Base-by-base conservation (phyloP, 192 early-diverging fungal species). In the Podila verticillata region DNA sequence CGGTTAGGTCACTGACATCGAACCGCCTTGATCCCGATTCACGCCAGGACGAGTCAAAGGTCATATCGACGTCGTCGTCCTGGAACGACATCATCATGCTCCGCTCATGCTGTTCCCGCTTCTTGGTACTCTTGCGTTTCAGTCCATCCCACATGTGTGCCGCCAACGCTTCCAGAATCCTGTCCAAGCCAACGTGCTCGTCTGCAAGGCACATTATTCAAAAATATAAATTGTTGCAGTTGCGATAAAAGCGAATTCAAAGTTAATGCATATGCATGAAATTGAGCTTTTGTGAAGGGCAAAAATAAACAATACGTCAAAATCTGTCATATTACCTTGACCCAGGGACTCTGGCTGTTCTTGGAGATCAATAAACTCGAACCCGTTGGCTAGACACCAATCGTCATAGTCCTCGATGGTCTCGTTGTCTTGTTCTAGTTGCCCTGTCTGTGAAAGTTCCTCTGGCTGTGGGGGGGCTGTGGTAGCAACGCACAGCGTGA, bases 81-180 rank as follows among this genome's bases (percentile, higher is more conserved):
- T 66, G 68, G 32, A 80, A 80, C 29, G 77, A 80, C 61, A 80
- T 49, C 77, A 72, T 80, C 77, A 80, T 80, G 44, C 70, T 80
- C 57, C 77, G 22, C 15, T 80, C 77, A 20, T 80, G 70, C 36
- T 72, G 77, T 19, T 68, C 70, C 6, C 77, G 64, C 26, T 72
- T 72, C 57, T 80, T 80, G 39, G 47, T 72, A 56, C 77, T 80
- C 70, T 80, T 86, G 5, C 83, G 78, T 36, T 78, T 61, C 61
- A 90, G 57, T 31, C 88, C 89, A 66, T 93, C 91, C 91, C 91
- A 93, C 80, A 92, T 86, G 34, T 93, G 84, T 22, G 87, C 79
- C 47, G 90, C 84, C 63, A 93, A 65, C 19, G 90, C 86, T 51
- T 93, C 91, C 57, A 90, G 61, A 17, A 90, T 73, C 49, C 90